Evolutionary conservation across 495 filamentous ascomycete species (phyloP), one percentile per base, ranked within the genome.

Genomic region (Glutinoglossum americanum): DNA sequence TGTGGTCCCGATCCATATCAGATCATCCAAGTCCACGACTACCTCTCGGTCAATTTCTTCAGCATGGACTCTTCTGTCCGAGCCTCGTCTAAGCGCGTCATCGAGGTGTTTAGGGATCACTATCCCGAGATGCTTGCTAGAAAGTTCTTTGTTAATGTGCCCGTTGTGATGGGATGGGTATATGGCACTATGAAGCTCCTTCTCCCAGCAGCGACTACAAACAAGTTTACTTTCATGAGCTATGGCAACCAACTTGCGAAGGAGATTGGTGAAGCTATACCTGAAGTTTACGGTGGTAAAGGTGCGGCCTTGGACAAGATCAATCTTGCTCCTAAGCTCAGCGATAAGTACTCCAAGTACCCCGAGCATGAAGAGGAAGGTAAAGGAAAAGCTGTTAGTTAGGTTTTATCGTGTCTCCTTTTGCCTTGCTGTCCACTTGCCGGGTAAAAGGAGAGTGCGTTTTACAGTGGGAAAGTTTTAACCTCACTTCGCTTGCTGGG

Each of bases 121-220:
- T 95, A 95, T 72, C 89, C 89, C 0, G 89, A 94, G 72, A 77
- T 92, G 23, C 75, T 94, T 30, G 80, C 82, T 57, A 77, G 87
- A 68, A 95, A 94, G 73, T 92, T 84, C 76, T 94, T 95, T 64
- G 82, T 94, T 70, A 94, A 94, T 59, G 85, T 94, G 7, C 88
- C 89, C 0, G 67, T 79, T 55, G 71, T 94, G 63, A 94, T 93
- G 88, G 82, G 83, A 51, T 94, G 88, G 79, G 74, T 94, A 66
- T 94, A 83, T 65, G 69, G 69, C 30, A 73, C 81, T 55, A 84
- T 93, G 73, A 93, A 88, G 75, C 67, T 86, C 23, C 77, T 95
- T 64, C 69, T 92, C 47, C 79, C 80, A 58, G 73, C 78, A 62
- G 86, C 87, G 69, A 94, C 86, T 3, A 74, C 82, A 62, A 84